These are phyloP conservation scores for Neopestalotiopsis sp. DNA, from an alignment of 2,329 filamentous ascomycete species.

Conservation along the genomic window DNA sequence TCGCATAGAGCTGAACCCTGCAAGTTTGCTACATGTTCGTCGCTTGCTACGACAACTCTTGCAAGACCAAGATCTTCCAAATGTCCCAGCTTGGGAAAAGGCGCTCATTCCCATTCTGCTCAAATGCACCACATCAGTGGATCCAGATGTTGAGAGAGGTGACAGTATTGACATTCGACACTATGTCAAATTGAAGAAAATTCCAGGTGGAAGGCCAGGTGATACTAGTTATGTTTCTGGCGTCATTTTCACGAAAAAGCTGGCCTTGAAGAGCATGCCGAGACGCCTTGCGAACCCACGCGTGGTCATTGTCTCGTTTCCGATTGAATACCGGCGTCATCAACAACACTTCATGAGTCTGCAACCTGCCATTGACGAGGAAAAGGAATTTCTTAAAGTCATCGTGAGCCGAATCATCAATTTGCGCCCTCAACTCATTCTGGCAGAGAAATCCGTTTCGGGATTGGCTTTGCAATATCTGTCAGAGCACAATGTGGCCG, in stretches of 20 bases:
- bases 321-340: conserved; percentile 94
- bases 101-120: conserved; percentile 89
- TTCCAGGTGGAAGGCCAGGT: conserved; percentile 85
- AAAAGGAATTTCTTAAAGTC: conserved; percentile 90
- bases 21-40: conserved; percentile 87
- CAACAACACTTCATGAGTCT: conserved; percentile 97
- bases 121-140: conserved; percentile 90
- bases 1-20: conserved; percentile 83
- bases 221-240: conserved; percentile 98
- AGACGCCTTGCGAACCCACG: conserved; percentile 82
- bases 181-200: conserved; percentile 97
- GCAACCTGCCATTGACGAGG: conserved; percentile 94
- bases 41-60: conserved; percentile 85
- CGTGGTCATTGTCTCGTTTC: conserved; percentile 91
- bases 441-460: conserved; percentile 93
- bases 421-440: conserved; percentile 80
- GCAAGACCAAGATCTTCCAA: conserved; percentile 75
- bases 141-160: conserved; percentile 86
- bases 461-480: conserved; percentile 89
- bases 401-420: conserved; percentile 91
- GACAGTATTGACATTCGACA: conserved; percentile 98
- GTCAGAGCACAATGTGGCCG: conserved; percentile 86
- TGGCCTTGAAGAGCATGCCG: conserved; percentile 96
- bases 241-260: conserved; percentile 95
- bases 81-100: conserved; percentile 82